phyloP scores from a whole-genome alignment of 495 filamentous ascomycete genomes.

The Massariosphaeria phaeospora region DNA sequence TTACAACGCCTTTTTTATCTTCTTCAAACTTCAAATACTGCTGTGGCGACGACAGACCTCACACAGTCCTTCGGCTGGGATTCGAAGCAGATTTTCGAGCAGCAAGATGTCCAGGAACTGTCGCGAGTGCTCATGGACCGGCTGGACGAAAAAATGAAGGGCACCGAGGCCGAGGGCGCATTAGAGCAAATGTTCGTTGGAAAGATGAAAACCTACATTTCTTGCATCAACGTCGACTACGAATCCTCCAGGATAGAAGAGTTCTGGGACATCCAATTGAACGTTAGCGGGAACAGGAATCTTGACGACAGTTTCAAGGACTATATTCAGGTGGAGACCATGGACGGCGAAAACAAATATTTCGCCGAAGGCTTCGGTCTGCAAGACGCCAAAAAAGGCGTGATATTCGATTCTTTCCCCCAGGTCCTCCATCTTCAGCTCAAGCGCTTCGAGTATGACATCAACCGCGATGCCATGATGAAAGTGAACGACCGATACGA shows the following conservation, averaged over 20 bases:
- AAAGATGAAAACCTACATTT: conserved; percentile 96
- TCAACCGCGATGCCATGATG: conserved; percentile 93
- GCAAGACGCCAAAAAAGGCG: conserved; percentile 95
- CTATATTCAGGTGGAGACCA: conserved; percentile 91
- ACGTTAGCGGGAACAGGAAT: conserved; percentile 88
- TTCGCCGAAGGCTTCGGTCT: conserved; percentile 84
- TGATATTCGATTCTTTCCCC: conserved; percentile 94
- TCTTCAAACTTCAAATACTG: conserved; percentile 72
- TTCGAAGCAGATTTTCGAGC: conserved; percentile 94
- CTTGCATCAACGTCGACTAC: conserved; percentile 96
- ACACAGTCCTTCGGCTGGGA: conserved; percentile 98
- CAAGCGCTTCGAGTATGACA: conserved; percentile 97
- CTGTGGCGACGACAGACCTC: conserved; percentile 86
- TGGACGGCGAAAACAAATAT: conserved; percentile 98
- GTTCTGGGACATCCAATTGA: conserved; percentile 98
- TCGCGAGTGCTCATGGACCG: conserved; percentile 95
- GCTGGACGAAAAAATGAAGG: conserved; percentile 96
- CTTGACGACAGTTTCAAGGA: conserved; percentile 92
- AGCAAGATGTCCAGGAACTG: conserved; percentile 97
- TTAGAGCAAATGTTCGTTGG: conserved; percentile 88
- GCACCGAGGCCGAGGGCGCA: conserved; percentile 87
- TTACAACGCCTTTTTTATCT: conserved; percentile 92
- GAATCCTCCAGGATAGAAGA: conserved; percentile 92
- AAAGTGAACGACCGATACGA: conserved; percentile 98
- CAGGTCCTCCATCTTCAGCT: conserved; percentile 92